phyloP scores from a whole-genome alignment of 371 early-diverging fungal genomes.

The Parasitella parasitica region DNA sequence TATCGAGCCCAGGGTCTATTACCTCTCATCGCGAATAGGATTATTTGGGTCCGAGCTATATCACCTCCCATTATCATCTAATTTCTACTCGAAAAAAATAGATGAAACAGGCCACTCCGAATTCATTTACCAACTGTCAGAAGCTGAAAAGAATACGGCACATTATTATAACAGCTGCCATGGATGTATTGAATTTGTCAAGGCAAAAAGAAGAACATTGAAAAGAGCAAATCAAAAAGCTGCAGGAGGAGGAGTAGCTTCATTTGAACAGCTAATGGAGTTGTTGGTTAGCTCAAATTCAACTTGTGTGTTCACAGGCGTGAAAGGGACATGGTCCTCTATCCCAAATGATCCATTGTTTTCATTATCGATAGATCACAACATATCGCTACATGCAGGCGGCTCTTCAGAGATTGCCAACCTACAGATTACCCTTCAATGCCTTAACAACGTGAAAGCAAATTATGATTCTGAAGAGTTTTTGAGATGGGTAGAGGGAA shows the following conservation, averaged over 20 bases:
- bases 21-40: no score
- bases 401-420: background rate
- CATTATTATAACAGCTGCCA: background rate
- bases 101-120: background rate
- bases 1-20: no score
- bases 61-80: background rate
- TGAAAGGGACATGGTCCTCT: background rate
- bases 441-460: background rate
- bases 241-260: background rate
- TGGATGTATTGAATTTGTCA: background rate
- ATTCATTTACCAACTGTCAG: background rate
- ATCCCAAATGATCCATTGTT: background rate
- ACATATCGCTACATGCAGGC: background rate
- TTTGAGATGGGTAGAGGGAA: background rate
- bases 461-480: background rate
- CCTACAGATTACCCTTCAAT: background rate
- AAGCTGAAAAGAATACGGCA: background rate
- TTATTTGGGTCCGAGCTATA: background rate
- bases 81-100: background rate
- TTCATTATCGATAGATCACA: background rate
- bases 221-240: background rate
- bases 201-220: background rate
- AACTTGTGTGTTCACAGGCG: background rate
- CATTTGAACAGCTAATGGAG: background rate
- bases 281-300: background rate